phyloP scores from a whole-genome alignment of 2,329 filamentous ascomycete genomes.

The Acrocalymma vagum region DNA sequence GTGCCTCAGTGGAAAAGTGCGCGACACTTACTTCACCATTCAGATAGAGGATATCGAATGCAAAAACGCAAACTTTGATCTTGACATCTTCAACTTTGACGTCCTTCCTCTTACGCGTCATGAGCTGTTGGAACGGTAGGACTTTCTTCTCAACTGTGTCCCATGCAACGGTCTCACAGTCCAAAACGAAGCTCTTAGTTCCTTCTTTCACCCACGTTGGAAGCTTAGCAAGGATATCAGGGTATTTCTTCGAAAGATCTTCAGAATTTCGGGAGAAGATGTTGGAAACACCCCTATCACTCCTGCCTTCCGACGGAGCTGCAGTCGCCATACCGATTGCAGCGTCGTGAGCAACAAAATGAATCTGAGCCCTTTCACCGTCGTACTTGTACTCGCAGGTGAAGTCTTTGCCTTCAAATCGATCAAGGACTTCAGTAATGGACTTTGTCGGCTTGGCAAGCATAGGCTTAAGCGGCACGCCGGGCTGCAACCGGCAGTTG shows the following conservation, averaged over 20 bases:
- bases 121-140: slow-evolving; percentile 94
- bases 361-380: slow-evolving; percentile 96
- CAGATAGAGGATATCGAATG: slow-evolving; percentile 92
- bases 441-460: slow-evolving; percentile 98
- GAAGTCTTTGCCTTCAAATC: slow-evolving; percentile 93
- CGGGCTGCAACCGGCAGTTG: slow-evolving; percentile 89
- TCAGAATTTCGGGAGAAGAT: slow-evolving; percentile 99
- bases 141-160: slow-evolving; percentile 95
- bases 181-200: slow-evolving; percentile 95
- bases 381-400: slow-evolving; percentile 99
- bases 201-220: slow-evolving; percentile 87
- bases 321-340: slow-evolving; percentile 70
- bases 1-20: neutral
- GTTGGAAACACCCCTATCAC: slow-evolving; percentile 78
- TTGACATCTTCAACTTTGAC: slow-evolving; percentile 96
- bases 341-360: slow-evolving; percentile 88
- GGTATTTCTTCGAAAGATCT: slow-evolving; percentile 96
- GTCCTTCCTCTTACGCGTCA: slow-evolving; percentile 98
- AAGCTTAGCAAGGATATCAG: slow-evolving; percentile 89
- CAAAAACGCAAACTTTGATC: slow-evolving; percentile 96
- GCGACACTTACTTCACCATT: slow-evolving; percentile 75
- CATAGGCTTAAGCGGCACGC: slow-evolving; percentile 97
- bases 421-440: slow-evolving; percentile 95
- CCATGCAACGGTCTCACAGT: slow-evolving; percentile 98
- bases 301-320: slow-evolving; percentile 69